Evolutionary conservation across 805 yeast genomes (phyloP).

Genomic region (Ogataea saltuana): DNA sequence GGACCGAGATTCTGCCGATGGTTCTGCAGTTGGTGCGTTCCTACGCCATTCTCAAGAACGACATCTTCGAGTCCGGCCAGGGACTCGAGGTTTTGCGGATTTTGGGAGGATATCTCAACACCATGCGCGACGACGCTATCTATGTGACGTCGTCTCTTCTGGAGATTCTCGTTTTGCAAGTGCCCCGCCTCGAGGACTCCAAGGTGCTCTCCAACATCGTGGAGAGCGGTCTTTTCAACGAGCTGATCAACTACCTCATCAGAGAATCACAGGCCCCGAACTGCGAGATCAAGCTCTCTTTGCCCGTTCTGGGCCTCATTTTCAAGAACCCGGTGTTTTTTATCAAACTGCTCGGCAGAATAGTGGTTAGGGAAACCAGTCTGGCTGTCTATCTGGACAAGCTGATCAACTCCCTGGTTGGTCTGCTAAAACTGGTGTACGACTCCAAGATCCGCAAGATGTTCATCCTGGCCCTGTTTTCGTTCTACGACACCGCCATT

Average conservation of each 20-base stretch:
- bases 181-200: constrained; percentile 22
- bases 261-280: constrained; percentile 47
- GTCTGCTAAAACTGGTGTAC: constrained; percentile 50
- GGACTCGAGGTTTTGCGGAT: constrained; percentile 47
- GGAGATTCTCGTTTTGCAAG: constrained; percentile 49
- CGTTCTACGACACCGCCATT: constrained; percentile 28
- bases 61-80: constrained; percentile 39
- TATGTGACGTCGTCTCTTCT: constrained; percentile 53
- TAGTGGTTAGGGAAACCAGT: constrained; percentile 28
- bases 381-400: constrained; percentile 20
- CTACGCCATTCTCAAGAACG: constrained; percentile 53
- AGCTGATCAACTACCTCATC: constrained; percentile 41
- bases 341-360: constrained; percentile 36
- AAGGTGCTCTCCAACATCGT: constrained; percentile 32
- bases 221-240: constrained; percentile 46
- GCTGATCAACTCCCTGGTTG: constrained; percentile 28
- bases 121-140: constrained; percentile 71
- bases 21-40: constrained; percentile 63
- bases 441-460: constrained; percentile 75
- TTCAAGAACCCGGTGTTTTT: constrained; percentile 38
- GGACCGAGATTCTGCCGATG: constrained; percentile 73
- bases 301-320: constrained; percentile 43
- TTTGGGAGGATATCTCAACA: constrained; percentile 53
- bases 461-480: constrained; percentile 31
- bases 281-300: constrained; percentile 41